Evolutionary conservation across 192 early-diverging fungal genomes (phyloP).

Genomic region (Coemansia sp.): DNA sequence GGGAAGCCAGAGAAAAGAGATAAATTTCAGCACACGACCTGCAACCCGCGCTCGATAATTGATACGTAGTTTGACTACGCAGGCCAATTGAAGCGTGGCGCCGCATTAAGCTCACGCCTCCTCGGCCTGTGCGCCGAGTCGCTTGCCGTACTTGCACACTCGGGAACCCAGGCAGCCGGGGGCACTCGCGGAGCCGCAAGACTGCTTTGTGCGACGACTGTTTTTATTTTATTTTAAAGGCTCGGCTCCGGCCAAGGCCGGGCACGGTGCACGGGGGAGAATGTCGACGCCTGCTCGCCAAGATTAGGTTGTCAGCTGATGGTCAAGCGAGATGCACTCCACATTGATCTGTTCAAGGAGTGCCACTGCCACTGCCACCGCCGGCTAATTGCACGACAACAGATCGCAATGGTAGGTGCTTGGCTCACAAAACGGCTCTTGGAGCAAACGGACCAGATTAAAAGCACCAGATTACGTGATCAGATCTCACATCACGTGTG

Average conservation of each 20-base stretch:
- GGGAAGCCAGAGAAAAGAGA: background rate
- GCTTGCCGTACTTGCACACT: background rate
- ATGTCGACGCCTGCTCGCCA: background rate
- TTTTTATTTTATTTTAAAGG: background rate
- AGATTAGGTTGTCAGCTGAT: background rate
- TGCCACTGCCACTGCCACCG: background rate
- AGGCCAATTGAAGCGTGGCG: slow-evolving; percentile 2
- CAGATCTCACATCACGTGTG: background rate
- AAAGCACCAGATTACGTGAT: background rate
- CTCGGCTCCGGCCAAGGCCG: background rate
- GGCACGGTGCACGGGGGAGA: background rate
- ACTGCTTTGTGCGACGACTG: background rate
- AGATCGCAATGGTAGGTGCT: background rate
- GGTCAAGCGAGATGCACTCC: background rate
- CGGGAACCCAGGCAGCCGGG: background rate
- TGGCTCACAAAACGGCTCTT: background rate
- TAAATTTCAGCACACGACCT: background rate
- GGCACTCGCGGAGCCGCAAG: background rate
- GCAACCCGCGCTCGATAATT: background rate
- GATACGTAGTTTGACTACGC: background rate
- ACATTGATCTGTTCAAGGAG: background rate
- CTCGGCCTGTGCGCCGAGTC: background rate
- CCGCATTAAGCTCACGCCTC: slow-evolving; percentile 1
- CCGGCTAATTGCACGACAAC: background rate
- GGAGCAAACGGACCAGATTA: background rate